Evolutionary conservation across 768 basidiomycete species (phyloP).

Genomic region (Trametes gibbosa): DNA sequence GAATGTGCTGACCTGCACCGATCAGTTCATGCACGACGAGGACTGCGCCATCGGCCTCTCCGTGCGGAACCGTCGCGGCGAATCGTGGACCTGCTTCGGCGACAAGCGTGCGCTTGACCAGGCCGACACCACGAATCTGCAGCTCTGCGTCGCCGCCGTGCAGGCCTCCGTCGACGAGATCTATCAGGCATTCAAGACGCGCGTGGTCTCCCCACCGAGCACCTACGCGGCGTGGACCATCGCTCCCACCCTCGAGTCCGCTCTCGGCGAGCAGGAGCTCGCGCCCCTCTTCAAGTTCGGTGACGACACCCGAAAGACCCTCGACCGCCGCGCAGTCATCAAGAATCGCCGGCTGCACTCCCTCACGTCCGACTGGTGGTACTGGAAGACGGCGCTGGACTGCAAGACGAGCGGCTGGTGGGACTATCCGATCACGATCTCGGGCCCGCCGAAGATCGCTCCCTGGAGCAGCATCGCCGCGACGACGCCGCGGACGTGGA

Average conservation of each 20-base stretch:
- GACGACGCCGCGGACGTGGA: background rate
- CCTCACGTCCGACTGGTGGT: slow-evolving; percentile 7
- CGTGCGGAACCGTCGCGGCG: slow-evolving; percentile 6
- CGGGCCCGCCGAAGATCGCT: background rate
- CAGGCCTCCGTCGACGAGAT: slow-evolving; percentile 20
- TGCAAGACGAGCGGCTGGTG: slow-evolving; percentile 3
- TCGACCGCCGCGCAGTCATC: slow-evolving; percentile 5
- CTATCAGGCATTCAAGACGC: slow-evolving; percentile 6
- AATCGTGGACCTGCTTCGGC: slow-evolving; percentile 11
- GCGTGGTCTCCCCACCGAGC: background rate
- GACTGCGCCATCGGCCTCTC: slow-evolving; percentile 18
- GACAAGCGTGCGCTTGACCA: slow-evolving; percentile 14
- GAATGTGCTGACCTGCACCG: background rate
- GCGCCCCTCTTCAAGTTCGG: slow-evolving; percentile 10
- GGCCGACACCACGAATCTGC: background rate
- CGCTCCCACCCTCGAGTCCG: slow-evolving; percentile 17
- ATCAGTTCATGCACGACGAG: slow-evolving; percentile 21
- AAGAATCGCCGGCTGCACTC: background rate
- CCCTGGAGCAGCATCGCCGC: slow-evolving; percentile 3
- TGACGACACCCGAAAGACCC: background rate
- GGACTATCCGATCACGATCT: slow-evolving; percentile 5
- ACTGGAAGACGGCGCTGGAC: background rate
- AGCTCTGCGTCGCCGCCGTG: slow-evolving; percentile 15
- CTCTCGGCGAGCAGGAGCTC: slow-evolving; percentile 1
- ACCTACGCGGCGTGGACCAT: slow-evolving; percentile 10